phyloP scores from a whole-genome alignment of 495 filamentous ascomycete genomes.

The Podospora appendiculata region DNA sequence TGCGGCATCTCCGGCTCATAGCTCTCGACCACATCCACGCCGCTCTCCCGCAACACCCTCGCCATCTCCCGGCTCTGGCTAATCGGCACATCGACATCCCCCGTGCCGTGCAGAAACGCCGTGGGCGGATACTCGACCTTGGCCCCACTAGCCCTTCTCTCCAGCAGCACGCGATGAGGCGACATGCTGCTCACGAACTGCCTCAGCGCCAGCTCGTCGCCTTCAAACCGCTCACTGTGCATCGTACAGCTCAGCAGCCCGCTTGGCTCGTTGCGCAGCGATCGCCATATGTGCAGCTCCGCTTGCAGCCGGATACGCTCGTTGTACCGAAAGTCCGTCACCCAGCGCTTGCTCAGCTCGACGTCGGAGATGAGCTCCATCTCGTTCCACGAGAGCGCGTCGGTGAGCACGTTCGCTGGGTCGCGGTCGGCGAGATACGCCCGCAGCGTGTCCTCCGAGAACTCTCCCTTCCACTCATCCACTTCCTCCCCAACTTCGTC shows the following conservation, averaged over 20 bases:
- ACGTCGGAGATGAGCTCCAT: slow-evolving; percentile 6
- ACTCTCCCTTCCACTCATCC: slow-evolving; percentile 11
- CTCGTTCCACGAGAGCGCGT: slow-evolving; percentile 17
- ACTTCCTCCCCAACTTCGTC: neutral
- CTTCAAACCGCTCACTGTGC: slow-evolving; percentile 17
- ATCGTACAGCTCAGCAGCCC: slow-evolving; percentile 10
- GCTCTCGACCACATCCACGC: slow-evolving; percentile 14
- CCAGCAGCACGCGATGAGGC: slow-evolving; percentile 7
- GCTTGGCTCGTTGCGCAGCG: neutral
- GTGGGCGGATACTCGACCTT: slow-evolving; percentile 15
- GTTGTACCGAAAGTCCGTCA: slow-evolving; percentile 10
- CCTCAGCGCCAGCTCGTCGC: slow-evolving; percentile 5
- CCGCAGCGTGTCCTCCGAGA: slow-evolving; percentile 11
- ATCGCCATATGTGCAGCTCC: slow-evolving; percentile 17
- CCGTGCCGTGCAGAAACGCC: slow-evolving; percentile 20
- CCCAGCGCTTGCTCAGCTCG: slow-evolving; percentile 13
- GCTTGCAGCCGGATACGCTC: slow-evolving; percentile 15
- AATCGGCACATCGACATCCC: slow-evolving; percentile 12
- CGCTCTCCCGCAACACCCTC: slow-evolving; percentile 5
- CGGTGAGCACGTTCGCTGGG: slow-evolving; percentile 10
- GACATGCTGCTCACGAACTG: slow-evolving; percentile 12
- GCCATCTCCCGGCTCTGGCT: slow-evolving; percentile 17
- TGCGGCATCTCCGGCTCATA: slow-evolving; percentile 17
- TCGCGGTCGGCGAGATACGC: slow-evolving; percentile 12
- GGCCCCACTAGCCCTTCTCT: neutral